Conservation (phyloP, 129 eudicot species). For the Lactuca saligna region DNA sequence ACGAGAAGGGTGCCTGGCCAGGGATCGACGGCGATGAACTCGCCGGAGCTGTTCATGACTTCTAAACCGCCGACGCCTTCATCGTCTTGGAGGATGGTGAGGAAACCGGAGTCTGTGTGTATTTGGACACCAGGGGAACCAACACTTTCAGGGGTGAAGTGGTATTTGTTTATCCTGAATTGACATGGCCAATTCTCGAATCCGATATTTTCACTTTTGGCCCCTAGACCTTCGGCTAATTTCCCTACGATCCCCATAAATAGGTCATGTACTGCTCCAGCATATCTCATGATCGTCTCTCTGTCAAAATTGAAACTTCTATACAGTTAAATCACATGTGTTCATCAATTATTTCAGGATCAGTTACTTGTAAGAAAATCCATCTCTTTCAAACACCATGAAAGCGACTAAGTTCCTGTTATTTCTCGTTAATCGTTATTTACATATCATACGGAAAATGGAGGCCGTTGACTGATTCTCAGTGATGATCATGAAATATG, state of each 20-base stretch:
- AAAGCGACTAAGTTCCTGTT: not conserved
- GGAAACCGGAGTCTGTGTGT: slow-evolving; percentile 86
- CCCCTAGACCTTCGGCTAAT: slow-evolving; percentile 52
- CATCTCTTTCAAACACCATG: not conserved
- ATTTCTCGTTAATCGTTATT: not conserved
- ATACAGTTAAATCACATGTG: too few relatives aligned
- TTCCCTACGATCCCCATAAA: slow-evolving; percentile 40
- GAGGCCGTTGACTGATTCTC: not conserved
- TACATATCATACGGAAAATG: not conserved
- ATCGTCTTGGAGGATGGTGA: slow-evolving; percentile 87
- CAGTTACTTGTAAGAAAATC: not conserved
- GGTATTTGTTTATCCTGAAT: slow-evolving; percentile 79
- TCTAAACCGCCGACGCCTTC: slow-evolving; percentile 82
- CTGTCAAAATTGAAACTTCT: slow-evolving; percentile 31
- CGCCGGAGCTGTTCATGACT: slow-evolving; percentile 58
- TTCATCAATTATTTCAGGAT: not conserved
- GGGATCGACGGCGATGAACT: slow-evolving; percentile 62
- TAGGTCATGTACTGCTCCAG: slow-evolving; percentile 53
- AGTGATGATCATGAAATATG: not conserved
- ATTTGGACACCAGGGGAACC: slow-evolving; percentile 66
- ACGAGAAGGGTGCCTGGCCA: slow-evolving; percentile 67
- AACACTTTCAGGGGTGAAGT: slow-evolving; percentile 52
- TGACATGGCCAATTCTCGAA: slow-evolving; percentile 70
- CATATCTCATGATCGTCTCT: slow-evolving; percentile 55
- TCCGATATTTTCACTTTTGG: slow-evolving; percentile 18